Base-by-base conservation (phyloP, 495 filamentous ascomycete species). In the Podospora pseudoanserina region DNA sequence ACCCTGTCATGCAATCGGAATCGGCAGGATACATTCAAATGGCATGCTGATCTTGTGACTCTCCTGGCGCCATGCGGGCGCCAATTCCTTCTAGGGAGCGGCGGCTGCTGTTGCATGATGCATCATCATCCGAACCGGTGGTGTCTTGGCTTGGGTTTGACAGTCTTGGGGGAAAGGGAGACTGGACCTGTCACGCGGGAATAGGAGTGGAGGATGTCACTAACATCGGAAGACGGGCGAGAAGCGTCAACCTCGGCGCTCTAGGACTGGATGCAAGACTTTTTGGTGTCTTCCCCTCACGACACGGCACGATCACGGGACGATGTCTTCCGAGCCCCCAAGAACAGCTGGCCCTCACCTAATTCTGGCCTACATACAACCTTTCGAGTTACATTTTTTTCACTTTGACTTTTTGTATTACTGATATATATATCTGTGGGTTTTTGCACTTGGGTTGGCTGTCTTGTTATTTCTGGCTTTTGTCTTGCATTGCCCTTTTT, bases 1-100 rank as follows among this genome's bases (percentile, higher is more conserved):
- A 64, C 60, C 63, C 34, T 44, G 63, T n/a, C 39, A 26, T 44
- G 62, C 65, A 71, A 64, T 54, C 61, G 66, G 54, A 65, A 30
- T n/a, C n/a, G 7, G 23, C 55, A 18, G 55, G 55, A 26, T 18
- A 49, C 39, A 49, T 49, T 49, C 13, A 49, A 11, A 49, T 49
- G 39, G 13, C 39, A 49, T 49, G 39, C 15, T 11, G 39, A 49
- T 49, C 39, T 13, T 13, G 13, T 18, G 39, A 11, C 39, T 13
- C 39, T 49, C 13, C 15, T 49, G 6, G 6, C 39, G 39, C 20
- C 57, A 19, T 11, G 6, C 32, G 15, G 4, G 66, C 60, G 59
- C 60, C 49, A 57, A 67, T 6, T 54, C 20, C 7, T 23, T 11
- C n/a, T 44, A n/a, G 16, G 34, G 16, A 23, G 18, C 57, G 4